Percentiles rank a stretch among this genome's conserved stretches.
phyloP scores from a whole-genome alignment of 2,329 filamentous ascomycete species.

The Ophiocordyceps camponoti-saundersi region DNA sequence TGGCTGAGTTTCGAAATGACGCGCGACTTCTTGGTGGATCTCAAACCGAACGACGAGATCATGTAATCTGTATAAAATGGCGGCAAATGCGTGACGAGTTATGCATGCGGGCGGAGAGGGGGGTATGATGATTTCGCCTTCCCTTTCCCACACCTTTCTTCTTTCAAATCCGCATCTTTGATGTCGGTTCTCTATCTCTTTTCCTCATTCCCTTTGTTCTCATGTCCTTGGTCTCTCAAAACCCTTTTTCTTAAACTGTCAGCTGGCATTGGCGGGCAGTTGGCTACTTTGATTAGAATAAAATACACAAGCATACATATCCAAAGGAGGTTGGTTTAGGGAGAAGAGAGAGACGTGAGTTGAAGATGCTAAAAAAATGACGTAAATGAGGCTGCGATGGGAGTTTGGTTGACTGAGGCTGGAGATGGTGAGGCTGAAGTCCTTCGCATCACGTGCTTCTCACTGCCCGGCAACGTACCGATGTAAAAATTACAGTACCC shows the following conservation, averaged over 20 bases:
- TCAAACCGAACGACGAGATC: constrained; percentile 27
- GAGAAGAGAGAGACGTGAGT: not conserved
- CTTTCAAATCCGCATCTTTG: not conserved
- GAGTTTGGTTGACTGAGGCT: not conserved
- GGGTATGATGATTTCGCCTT: not conserved
- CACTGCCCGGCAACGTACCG: not conserved
- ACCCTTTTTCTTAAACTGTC: not conserved
- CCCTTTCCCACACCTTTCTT: too few species aligned
- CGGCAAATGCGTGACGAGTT: not conserved
- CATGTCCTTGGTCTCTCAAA: not conserved
- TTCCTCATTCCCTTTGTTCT: not conserved
- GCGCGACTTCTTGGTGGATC: constrained; percentile 61
- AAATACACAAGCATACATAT: not conserved
- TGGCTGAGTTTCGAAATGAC: constrained; percentile 96
- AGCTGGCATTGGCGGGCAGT: constrained; percentile 2
- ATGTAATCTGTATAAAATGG: constrained; percentile 8
- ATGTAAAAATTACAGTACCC: constrained; percentile 11
- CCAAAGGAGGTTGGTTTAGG: not conserved
- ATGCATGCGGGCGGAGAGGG: not conserved
- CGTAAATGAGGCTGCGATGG: not conserved
- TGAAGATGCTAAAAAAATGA: not conserved
- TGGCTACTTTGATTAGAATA: constrained; percentile 2
- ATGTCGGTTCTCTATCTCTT: not conserved
- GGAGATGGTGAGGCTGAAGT: not conserved
- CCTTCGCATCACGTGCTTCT: not conserved